Base-by-base conservation (phyloP, 225 moss, liverwort and hornwort genomes). In the Bryum argenteum region DNA sequence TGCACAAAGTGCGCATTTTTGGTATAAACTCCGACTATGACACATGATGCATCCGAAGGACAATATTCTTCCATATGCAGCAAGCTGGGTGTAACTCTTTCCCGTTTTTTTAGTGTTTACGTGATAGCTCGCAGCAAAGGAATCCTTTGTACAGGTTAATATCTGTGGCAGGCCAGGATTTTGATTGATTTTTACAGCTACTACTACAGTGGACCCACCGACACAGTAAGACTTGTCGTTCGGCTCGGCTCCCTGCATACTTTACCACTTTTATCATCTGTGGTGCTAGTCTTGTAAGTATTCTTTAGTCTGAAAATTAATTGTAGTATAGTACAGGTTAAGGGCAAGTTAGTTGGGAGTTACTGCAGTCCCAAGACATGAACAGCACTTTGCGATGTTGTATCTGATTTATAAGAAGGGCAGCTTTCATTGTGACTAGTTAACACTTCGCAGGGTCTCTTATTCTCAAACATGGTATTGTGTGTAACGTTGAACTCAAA, bases 1-100 rank as follows among this genome's bases (percentile, higher is more conserved):
- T 96, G 96, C 96, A 96, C 75, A 84, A 58, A 80, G 96, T 96
- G 74, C 90, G 96, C 62, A 91, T 96, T 73, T 93, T 96, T 65
- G 96, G 96, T 75, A 96, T 96, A 76, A 96, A 96, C 77, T 89
- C 96, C 14, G 96, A 96, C 73, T 96, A 96, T 65, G 91, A 90
- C 75, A 88, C 93, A 79, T 96, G 84, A 78, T 62, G 33, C 33
- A 33, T 6, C 33, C 33, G 33, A 33, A 33, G 33, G 41, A 44
- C 9, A 37, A 33, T 69, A 47, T 37, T 16, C 26, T n/a, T 26
- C 65, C 37, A 19, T 28, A 53, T 57, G 37, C 61, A 51, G 69
- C 33, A 33, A 33, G 33, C 23, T 65, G 72, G 66, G 70, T 81
- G 78, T 41, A 60, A 59, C 65, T 64, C 55, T 65, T 72, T 64